These are phyloP conservation scores for Jackrogersella minutella DNA, from an alignment of 495 filamentous ascomycete genomes.

Conservation along the genomic window DNA sequence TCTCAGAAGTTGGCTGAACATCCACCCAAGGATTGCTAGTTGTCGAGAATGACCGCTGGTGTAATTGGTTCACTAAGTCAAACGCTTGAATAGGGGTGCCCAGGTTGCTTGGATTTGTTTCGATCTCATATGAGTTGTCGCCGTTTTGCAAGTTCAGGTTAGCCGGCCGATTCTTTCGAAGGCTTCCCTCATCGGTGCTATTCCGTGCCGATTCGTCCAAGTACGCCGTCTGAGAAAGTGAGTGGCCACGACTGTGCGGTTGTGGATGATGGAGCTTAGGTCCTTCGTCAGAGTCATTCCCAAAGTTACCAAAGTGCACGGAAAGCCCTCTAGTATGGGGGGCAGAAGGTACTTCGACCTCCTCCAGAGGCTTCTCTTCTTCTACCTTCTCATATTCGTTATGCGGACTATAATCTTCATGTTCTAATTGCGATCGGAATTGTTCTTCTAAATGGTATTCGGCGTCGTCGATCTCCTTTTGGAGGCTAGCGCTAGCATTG, in stretches of 20 bases:
- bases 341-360: conserved; percentile 29
- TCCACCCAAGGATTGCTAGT: conserved; percentile 62
- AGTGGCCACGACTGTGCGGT: conserved; percentile 67
- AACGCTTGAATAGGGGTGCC: conserved; percentile 65
- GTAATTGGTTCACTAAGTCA: conserved; percentile 50
- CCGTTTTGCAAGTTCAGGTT: conserved; percentile 42
- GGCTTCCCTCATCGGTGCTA: conserved; percentile 46
- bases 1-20: conserved; percentile 46
- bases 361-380: conserved; percentile 18
- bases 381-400: conserved; percentile 51
- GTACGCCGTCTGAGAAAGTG: conserved; percentile 62
- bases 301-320: conserved; percentile 56
- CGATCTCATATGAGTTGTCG: conserved; percentile 71
- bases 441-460: conserved; percentile 83
- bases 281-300: conserved; percentile 53
- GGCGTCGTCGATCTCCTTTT: conserved; percentile 85
- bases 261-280: conserved; percentile 67
- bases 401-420: conserved; percentile 67
- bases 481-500: conserved; percentile 65
- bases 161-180: conserved; percentile 44
- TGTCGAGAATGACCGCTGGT: conserved; percentile 54
- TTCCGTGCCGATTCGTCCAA: conserved; percentile 50
- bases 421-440: conserved; percentile 73
- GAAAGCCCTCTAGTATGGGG: conserved; percentile 51
- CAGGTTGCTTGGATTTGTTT: conserved; percentile 78